Evolutionary conservation across 495 filamentous ascomycete genomes (phyloP).

Genomic region (Aspergillus mulundensis): DNA sequence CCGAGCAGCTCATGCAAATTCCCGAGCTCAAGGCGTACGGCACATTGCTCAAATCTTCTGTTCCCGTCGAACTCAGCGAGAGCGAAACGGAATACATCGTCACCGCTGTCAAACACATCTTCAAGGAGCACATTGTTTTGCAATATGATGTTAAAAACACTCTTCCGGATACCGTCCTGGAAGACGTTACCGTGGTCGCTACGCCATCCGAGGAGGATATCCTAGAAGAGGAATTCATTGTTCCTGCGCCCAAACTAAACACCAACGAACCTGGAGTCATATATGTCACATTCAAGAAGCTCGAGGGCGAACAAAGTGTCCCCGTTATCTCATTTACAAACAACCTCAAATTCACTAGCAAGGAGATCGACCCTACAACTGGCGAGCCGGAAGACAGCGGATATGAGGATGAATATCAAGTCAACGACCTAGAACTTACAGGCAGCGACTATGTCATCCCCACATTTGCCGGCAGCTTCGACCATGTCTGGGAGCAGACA

Average conservation of each 20-base stretch:
- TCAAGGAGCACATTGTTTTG: constrained; percentile 92
- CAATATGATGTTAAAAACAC: constrained; percentile 99
- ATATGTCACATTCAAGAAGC: constrained; percentile 90
- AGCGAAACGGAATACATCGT: constrained; percentile 98
- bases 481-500: constrained; percentile 94
- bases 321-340: constrained; percentile 82
- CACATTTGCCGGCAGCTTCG: constrained; percentile 89
- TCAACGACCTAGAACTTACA: constrained; percentile 85
- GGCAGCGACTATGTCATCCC: constrained; percentile 94
- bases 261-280: constrained; percentile 85
- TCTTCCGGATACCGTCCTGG: constrained; percentile 79
- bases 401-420: constrained; percentile 97
- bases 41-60: constrained; percentile 80
- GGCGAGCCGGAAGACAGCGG: constrained; percentile 86
- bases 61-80: constrained; percentile 85
- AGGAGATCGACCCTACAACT: constrained; percentile 95
- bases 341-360: constrained; percentile 91
- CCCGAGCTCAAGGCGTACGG: constrained; percentile 90
- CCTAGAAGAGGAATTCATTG: constrained; percentile 86
- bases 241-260: constrained; percentile 74
- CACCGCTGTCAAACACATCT: constrained; percentile 89
- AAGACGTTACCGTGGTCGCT: constrained; percentile 86
- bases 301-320: constrained; percentile 62
- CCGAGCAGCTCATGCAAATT: constrained; percentile 78
- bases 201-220: constrained; percentile 76